Evolutionary conservation across 2,329 filamentous ascomycete species (phyloP), one percentile per base, ranked within the genome.

Genomic region (Hypoxylon sp.): DNA sequence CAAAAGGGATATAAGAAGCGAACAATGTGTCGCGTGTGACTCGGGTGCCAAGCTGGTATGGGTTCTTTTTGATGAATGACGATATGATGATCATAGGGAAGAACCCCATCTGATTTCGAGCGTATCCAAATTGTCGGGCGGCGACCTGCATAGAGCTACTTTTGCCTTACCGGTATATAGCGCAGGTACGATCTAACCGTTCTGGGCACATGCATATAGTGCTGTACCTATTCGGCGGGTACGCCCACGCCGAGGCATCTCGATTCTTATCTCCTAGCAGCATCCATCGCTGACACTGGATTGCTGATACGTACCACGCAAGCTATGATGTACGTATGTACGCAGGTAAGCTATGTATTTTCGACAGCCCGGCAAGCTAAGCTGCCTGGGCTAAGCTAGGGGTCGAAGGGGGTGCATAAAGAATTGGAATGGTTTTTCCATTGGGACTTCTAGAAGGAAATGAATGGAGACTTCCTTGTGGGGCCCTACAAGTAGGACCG

Each of bases 401-500:
- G 64, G 54, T 22, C 50, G 40, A 60, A 61, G 49, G 64, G 67
- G 58, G 61, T 56, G 63, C 63, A 70, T 67, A 46, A 64, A 67
- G 56, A 60, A 54, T 48, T 49, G 51, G 61, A 42, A 50, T 55
- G 46, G 44, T 13, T 60, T 59, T 70, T 72, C 66, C 37, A 72
- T 66, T 58, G 63, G 69, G 54, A 59, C 68, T 74, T 74, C 72
- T 74, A 74, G 71, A 73, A 74, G 66, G 17, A 60, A 53, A 61
- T 51, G 46, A 46, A 54, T 71, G 66, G 55, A 60, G 58, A 62
- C 49, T 27, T 42, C 6, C 46, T 20, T 58, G 35, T 55, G 64
- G 64, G 59, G 6, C 57, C 17, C 20, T 17, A 22, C 35, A 40
- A 40, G 25, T 30, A 10, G 30, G 27, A 27, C 27, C 14, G 33